Percentiles rank a stretch among this genome's conserved stretches.
Conservation (phyloP, 257 asterid genomes). For the Coffea canephora region DNA sequence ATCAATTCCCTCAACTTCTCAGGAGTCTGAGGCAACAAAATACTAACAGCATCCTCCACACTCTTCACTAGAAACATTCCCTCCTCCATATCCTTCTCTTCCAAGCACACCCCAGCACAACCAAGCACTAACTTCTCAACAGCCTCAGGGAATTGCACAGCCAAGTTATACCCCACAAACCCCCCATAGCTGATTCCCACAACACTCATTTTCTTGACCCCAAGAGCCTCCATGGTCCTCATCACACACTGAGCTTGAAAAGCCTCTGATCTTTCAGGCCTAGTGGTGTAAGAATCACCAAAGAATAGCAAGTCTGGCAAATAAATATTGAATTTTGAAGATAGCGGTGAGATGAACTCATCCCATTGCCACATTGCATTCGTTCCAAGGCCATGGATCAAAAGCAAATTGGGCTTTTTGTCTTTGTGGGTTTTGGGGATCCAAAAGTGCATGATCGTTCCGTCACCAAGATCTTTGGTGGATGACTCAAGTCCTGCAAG, state of each 20-base stretch:
- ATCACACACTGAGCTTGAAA: constrained; percentile 73
- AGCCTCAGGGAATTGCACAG: constrained; percentile 65
- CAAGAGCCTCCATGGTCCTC: constrained; percentile 57
- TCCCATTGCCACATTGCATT: constrained; percentile 97
- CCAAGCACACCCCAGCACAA: constrained; percentile 72
- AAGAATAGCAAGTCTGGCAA: constrained; percentile 74
- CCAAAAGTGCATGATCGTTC: constrained; percentile 76
- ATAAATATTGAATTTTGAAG: constrained; percentile 65
- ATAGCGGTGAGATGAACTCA: constrained; percentile 62
- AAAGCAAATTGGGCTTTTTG: constrained; percentile 48
- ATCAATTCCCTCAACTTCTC: constrained; percentile 58
- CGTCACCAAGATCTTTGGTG: constrained; percentile 56
- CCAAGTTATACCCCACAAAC: constrained; percentile 74
- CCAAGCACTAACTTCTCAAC: constrained; percentile 66
- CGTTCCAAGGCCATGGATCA: constrained; percentile 81
- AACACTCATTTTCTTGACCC: constrained; percentile 49
- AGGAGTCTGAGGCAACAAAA: constrained; percentile 68
- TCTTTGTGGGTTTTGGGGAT: constrained; percentile 53
- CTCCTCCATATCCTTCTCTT: constrained; percentile 74
- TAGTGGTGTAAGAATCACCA: constrained; percentile 64
- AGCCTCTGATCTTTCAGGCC: constrained; percentile 54
- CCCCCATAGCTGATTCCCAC: constrained; percentile 90
- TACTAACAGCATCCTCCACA: constrained; percentile 61
- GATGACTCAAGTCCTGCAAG: constrained; percentile 62
- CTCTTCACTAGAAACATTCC: constrained; percentile 70